Evolutionary conservation across 345 rosid species (phyloP), one percentile per base, ranked within the genome.

Genomic region (Salix dunnii): DNA sequence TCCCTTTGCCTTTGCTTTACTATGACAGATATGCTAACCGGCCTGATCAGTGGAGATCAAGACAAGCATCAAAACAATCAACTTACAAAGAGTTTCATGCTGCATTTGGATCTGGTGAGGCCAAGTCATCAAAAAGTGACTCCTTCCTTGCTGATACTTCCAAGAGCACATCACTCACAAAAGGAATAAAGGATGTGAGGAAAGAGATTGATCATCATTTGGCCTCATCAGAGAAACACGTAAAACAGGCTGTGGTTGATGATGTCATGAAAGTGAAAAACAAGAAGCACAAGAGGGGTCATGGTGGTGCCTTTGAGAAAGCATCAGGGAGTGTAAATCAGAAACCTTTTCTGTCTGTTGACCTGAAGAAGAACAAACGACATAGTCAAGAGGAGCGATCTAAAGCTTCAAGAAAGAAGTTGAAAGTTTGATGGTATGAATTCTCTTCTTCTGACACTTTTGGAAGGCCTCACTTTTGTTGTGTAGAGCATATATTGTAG

Each of bases 21-120:
- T 68, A 62, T 61, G 48, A 70, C 88, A 92, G 99, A 40, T 90
- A 81, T 80, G 89, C 91, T 60, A 78, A 80, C 46, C 83, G 84
- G 77, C 90, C 94, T 68, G 94, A 89, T 68, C 91, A 86, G 73
- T 96, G 99, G 99, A 92, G 84, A 85, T 84, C 87, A 48, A 93
- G 78, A 83, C 98, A 89, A 84, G 87, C 83, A 82, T 86, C 94
- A 10, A 96, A 93, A 85, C 91, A 93, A 80, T 88, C 91, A 12
- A 77, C 91, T 75, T 93, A 88, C 84, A 80, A 90, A 13, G 91
- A 93, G 10, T 96, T 89, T 74, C 76, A 58, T 75, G 85, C 87
- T 60, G 72, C 89, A 67, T 96, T 96, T 80, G 98, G 98, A 70
- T 85, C 94, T 27, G 71, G 75, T 71, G 88, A 87, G 79, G 65